A percentile compares a stretch with the other conserved stretches of the same genome.
Evolutionary conservation across 208 protist species (phyloP).

Genomic region (Trypanosoma avium): DNA sequence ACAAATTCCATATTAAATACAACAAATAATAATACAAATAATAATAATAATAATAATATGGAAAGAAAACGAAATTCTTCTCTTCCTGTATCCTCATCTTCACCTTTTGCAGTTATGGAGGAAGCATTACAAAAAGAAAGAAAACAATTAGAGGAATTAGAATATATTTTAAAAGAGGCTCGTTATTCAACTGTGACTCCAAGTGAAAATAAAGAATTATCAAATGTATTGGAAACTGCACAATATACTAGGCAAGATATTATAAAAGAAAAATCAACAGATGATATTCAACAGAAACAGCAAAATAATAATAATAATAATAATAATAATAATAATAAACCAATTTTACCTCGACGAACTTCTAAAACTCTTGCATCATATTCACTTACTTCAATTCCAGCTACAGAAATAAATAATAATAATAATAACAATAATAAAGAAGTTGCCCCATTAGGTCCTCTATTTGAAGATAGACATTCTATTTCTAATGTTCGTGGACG

Average conservation of each 20-base stretch:
- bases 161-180: conserved; percentile 9
- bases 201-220: neutral
- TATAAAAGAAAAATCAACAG: neutral
- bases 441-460: neutral
- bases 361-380: too few species aligned
- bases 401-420: neutral
- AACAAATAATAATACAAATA: too few species aligned
- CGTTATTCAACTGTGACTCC: neutral
- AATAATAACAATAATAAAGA: neutral
- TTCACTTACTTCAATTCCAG: neutral
- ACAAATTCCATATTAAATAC: neutral
- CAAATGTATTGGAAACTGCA: neutral
- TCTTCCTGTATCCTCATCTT: too few species aligned
- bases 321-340: too few species aligned
- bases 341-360: too few species aligned
- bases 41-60: too few species aligned
- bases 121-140: neutral
- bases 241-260: neutral
- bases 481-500: neutral
- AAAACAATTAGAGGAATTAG: conserved; percentile 4
- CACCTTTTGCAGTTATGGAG: too few species aligned
- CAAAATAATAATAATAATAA: too few species aligned
- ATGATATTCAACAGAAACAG: neutral
- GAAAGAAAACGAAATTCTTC: too few species aligned
- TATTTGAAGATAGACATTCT: neutral